phyloP scores from a whole-genome alignment of 441 rosid species.

The Pelargonium fulgidum region DNA sequence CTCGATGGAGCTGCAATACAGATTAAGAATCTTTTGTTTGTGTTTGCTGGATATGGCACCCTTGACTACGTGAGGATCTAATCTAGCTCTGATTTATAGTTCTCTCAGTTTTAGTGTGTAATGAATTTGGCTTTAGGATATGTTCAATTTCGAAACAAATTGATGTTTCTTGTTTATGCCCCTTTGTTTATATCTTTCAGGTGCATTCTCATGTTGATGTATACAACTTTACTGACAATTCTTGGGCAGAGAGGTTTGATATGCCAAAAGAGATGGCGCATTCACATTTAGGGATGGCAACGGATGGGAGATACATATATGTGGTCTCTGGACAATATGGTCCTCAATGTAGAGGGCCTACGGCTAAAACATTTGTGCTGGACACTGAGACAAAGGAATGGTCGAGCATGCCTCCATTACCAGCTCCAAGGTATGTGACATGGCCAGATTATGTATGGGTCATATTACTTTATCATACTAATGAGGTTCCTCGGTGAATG shows the following conservation, averaged over 20 bases:
- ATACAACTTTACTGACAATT: slow-evolving; percentile 65
- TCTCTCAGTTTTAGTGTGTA: neutral
- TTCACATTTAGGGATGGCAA: slow-evolving; percentile 97
- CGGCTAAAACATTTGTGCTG: slow-evolving; percentile 67
- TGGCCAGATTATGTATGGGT: neutral
- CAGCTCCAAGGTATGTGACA: slow-evolving; percentile 66
- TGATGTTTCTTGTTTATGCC: slow-evolving; percentile 1
- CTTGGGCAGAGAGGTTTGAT: slow-evolving; percentile 81
- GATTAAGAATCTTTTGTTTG: slow-evolving; percentile 61
- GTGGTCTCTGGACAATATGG: slow-evolving; percentile 84
- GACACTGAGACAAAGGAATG: slow-evolving; percentile 76
- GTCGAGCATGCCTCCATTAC: slow-evolving; percentile 60
- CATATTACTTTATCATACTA: too few relatives aligned
- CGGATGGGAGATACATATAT: slow-evolving; percentile 84
- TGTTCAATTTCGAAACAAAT: neutral
- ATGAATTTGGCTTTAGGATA: neutral
- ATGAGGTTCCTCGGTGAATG: slow-evolving; percentile 3
- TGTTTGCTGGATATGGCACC: slow-evolving; percentile 88
- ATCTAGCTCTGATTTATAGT: neutral
- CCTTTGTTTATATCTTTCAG: slow-evolving; percentile 28
- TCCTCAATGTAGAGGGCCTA: slow-evolving; percentile 92
- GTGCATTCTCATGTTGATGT: slow-evolving; percentile 91
- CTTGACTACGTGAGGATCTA: slow-evolving; percentile 46
- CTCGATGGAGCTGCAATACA: slow-evolving; percentile 86
- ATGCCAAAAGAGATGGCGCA: slow-evolving; percentile 99